Conservation (phyloP, 2,329 filamentous ascomycete species). For the Cladophialophora bantiana region DNA sequence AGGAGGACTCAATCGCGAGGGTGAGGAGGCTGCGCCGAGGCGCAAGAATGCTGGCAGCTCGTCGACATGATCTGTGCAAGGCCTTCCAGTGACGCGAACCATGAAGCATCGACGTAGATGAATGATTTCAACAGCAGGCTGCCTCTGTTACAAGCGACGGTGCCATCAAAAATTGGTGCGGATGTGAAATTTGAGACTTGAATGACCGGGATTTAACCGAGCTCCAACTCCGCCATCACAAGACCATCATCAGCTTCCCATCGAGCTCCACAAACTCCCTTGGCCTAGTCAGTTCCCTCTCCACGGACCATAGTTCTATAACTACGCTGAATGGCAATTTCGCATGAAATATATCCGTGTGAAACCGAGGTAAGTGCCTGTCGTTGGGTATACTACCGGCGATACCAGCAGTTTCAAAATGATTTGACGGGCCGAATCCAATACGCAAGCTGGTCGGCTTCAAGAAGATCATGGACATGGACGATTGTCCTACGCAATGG, state of each 20-base stretch:
- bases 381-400: neutral
- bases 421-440: neutral
- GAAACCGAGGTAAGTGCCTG: neutral
- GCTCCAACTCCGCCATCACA: no score
- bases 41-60: neutral
- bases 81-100: neutral
- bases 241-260: neutral
- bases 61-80: neutral
- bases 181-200: neutral
- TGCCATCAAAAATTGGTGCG: neutral
- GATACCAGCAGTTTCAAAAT: neutral
- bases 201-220: neutral
- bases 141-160: neutral
- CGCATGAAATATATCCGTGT: neutral
- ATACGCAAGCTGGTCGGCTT: neutral
- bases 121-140: neutral
- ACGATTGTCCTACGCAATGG: neutral
- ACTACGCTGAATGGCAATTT: neutral
- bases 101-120: conserved; percentile 12
- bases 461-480: neutral
- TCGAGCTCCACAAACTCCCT: neutral
- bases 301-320: neutral
- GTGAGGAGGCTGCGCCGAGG: conserved; percentile 46
- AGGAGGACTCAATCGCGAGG: conserved; percentile 57
- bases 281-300: no score